These are phyloP conservation scores for Sutorius eximius DNA, from an alignment of 1,284 basidiomycete species.

Conservation along the genomic window DNA sequence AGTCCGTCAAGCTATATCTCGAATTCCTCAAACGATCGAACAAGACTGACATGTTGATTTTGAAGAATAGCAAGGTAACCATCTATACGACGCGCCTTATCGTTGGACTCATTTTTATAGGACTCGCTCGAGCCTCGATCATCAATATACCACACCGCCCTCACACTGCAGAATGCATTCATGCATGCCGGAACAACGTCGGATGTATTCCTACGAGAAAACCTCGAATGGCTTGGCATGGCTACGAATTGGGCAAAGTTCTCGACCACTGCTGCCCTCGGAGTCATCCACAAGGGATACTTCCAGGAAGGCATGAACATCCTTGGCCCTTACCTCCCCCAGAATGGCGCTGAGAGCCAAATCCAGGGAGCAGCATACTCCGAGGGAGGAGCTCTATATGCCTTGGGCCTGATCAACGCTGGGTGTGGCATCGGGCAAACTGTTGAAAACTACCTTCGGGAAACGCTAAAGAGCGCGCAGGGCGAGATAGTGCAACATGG, in stretches of 20 bases:
- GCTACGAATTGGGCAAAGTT: conserved; percentile 98
- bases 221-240: conserved; percentile 91
- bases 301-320: conserved; percentile 90
- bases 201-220: conserved; percentile 89
- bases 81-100: not conserved
- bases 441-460: conserved; percentile 73
- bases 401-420: conserved; percentile 92
- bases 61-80: conserved; percentile 86
- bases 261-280: conserved; percentile 91
- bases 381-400: conserved; percentile 92
- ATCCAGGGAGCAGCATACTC: conserved; percentile 79
- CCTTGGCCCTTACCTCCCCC: conserved; percentile 91
- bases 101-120: conserved; percentile 38
- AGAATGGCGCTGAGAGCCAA: conserved; percentile 67
- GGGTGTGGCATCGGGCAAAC: conserved; percentile 74
- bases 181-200: conserved; percentile 95
- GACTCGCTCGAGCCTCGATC: conserved; percentile 91
- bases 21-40: conserved; percentile 95
- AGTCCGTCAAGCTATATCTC: conserved; percentile 87
- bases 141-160: conserved; percentile 93
- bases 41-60: conserved; percentile 85
- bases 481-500: conserved; percentile 93
- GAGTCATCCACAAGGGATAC: conserved; percentile 96
- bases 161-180: conserved; percentile 94
- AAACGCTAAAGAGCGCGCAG: conserved; percentile 70